phyloP scores from a whole-genome alignment of 129 eudicot species.

The Artemisia argyi region DNA sequence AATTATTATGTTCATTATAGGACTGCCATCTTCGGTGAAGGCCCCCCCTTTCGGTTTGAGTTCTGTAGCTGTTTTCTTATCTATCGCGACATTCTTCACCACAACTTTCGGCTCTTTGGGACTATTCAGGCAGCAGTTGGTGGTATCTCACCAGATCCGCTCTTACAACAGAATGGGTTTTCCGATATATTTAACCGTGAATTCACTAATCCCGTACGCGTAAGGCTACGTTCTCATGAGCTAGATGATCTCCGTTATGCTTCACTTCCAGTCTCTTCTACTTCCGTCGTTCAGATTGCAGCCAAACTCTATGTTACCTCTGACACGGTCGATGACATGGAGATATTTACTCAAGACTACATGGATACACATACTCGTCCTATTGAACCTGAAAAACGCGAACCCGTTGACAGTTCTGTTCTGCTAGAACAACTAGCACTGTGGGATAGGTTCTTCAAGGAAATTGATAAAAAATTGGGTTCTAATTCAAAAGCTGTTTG shows the following conservation, averaged over 20 bases:
- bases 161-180: background rate
- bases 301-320: background rate
- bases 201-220: background rate
- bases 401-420: background rate
- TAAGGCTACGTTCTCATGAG: background rate
- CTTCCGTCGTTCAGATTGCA: background rate
- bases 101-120: background rate
- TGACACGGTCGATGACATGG: background rate
- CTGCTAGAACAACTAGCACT: too few relatives aligned
- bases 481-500: too few relatives aligned
- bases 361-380: too few relatives aligned
- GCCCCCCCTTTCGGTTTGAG: background rate
- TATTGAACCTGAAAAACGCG: background rate
- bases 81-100: background rate
- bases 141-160: background rate
- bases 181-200: background rate
- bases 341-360: background rate
- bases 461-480: too few relatives aligned
- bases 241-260: background rate
- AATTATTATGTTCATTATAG: too few relatives aligned
- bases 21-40: too few relatives aligned
- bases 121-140: background rate
- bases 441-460: too few relatives aligned
- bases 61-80: background rate
- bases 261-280: slow-evolving; percentile 1